These are phyloP conservation scores for Pseudozyma pruni DNA, from an alignment of 1,284 basidiomycete species.

Conservation along the genomic window DNA sequence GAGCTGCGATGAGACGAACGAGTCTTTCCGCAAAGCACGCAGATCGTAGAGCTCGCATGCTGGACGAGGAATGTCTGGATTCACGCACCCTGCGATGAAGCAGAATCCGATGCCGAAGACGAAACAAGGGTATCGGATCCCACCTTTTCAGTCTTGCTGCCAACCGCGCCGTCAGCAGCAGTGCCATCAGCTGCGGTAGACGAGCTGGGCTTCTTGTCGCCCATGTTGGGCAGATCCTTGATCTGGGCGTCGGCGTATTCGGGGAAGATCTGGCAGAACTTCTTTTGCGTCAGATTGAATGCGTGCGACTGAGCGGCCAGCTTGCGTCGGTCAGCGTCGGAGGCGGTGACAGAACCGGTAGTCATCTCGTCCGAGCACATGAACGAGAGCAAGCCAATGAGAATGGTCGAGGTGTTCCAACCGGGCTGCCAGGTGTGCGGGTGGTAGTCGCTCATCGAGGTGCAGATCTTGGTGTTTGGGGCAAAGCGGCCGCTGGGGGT, in stretches of 20 bases:
- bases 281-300: constrained; percentile 82
- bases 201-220: constrained; percentile 30
- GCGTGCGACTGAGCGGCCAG: constrained; percentile 83
- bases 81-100: constrained; percentile 44
- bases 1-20: too few species aligned
- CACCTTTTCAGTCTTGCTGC: constrained; percentile 39
- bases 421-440: constrained; percentile 89
- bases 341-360: constrained; percentile 85
- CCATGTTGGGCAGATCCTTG: constrained; percentile 65
- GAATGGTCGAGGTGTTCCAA: constrained; percentile 91
- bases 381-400: constrained; percentile 93
- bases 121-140: constrained; percentile 35
- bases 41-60: too few species aligned
- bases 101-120: constrained; percentile 38
- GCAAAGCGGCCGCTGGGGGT: constrained; percentile 93
- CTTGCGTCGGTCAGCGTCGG: constrained; percentile 80
- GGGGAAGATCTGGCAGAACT: constrained; percentile 72
- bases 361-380: constrained; percentile 98
- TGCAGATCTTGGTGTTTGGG: constrained; percentile 85
- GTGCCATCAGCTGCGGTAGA: constrained; percentile 1
- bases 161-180: constrained; percentile 1
- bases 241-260: constrained; percentile 46
- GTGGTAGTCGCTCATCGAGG: constrained; percentile 74
- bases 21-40: too few species aligned
- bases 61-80: too few species aligned